Base-by-base conservation (phyloP, 2,329 filamentous ascomycete genomes). In the Colletotrichum paranaense region DNA sequence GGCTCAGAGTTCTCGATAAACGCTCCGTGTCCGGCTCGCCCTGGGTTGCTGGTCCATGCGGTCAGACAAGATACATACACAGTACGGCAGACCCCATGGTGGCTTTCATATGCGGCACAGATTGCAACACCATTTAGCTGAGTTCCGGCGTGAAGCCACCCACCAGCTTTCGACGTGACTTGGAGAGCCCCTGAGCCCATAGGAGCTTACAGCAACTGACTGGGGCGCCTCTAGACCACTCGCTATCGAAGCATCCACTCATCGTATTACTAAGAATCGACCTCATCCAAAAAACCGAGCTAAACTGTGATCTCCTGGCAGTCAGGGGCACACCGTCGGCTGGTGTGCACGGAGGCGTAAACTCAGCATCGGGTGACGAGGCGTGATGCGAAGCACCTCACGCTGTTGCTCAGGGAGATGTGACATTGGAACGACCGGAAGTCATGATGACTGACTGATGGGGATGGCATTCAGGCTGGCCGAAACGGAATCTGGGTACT, bases 401-500 rank as follows among this genome's bases (percentile, higher is more conserved):
- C 35, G 65, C 55, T 5, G 55, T 71, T 70, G 55, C 56, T 65
- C 46, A 60, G 58, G 55, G 60, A 73, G 70, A 70, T 57, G 70
- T 28, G 57, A 63, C 68, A 62, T 67, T 72, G 68, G 72, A 67
- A 72, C 58, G 57, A 57, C 68, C 62, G 56, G 72, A 58, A 53
- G 68, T 55, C 57, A 63, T 53, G 22, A 52, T 56, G 63, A 56
- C 71, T 71, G 53, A 60, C 53, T 65, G 67, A 72, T 72, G 68
- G 53, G 62, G 60, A 52, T 72, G 22, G 38, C 57, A 63, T 24
- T 42, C 38, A 52, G 24, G 46, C 24, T 52, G 57, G 63, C 49
- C 62, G 58, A 74, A 72, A 67, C 72, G 62, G 70, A 67, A 68
- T 42, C 49, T 52, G 68, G 76, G 77, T 80, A 80, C 79, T 79